Percentiles rank a stretch among this genome's conserved stretches.
Conservation (phyloP, 345 rosid species). For the Populus tremula region DNA sequence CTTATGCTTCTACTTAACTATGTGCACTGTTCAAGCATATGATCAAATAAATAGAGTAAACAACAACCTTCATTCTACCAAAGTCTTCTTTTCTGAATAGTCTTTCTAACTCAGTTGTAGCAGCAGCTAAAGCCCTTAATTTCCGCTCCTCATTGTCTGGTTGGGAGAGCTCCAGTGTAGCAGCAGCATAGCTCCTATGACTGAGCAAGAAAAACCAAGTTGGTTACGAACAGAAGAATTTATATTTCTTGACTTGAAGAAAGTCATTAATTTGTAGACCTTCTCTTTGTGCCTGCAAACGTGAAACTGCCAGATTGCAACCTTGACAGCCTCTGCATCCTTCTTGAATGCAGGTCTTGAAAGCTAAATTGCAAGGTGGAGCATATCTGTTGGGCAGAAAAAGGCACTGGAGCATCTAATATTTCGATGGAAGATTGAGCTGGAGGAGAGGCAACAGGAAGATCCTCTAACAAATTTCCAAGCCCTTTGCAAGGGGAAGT, state of each 20-base stretch:
- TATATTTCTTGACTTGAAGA: constrained; percentile 5
- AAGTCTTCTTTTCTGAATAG: constrained; percentile 88
- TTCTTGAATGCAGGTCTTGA: constrained; percentile 56
- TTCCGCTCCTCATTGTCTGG: constrained; percentile 78
- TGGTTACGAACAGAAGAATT: constrained; percentile 7
- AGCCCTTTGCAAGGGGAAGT: constrained; percentile 30
- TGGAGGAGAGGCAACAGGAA: constrained; percentile 34
- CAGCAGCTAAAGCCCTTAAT: constrained; percentile 78
- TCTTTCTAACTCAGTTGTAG: constrained; percentile 81
- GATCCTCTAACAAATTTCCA: constrained; percentile 35
- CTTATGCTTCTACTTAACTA: neutral
- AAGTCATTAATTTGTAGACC: constrained; percentile 32
- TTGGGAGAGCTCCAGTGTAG: constrained; percentile 80
- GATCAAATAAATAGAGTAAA: constrained; percentile 5
- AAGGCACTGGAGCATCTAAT: constrained; percentile 44
- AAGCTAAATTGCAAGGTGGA: constrained; percentile 68
- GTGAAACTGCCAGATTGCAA: constrained; percentile 35
- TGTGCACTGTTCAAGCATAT: neutral
- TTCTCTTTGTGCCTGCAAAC: constrained; percentile 43
- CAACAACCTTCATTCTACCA: constrained; percentile 76
- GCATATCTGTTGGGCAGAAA: constrained; percentile 53
- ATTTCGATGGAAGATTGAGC: constrained; percentile 33
- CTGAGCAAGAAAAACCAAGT: constrained; percentile 19
- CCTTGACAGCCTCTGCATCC: constrained; percentile 60
- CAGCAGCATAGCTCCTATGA: constrained; percentile 73